Evolutionary conservation across 139 green algal species (phyloP).

Genomic region (Pseudopediastrum boryanum): DNA sequence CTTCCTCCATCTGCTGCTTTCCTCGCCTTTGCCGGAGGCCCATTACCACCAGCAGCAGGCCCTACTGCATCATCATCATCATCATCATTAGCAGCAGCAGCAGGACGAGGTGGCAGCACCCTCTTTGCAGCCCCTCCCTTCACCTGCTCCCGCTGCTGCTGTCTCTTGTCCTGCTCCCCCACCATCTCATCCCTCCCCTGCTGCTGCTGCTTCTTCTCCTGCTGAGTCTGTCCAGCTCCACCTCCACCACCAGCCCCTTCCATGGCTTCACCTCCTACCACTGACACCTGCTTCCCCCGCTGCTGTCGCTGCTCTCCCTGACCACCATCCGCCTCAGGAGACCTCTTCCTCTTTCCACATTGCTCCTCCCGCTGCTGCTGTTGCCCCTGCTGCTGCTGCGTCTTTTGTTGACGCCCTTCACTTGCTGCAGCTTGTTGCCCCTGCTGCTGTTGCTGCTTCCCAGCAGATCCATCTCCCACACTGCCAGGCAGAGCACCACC

Average conservation of each 20-base stretch:
- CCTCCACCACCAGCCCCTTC: background rate
- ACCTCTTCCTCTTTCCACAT: background rate
- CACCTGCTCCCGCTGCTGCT: background rate
- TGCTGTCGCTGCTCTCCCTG: background rate
- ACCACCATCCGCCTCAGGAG: background rate
- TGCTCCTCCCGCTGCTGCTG: background rate
- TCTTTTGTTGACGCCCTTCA: background rate
- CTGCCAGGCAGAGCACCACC: conserved; percentile 13
- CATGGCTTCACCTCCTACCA: background rate
- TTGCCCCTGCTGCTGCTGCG: background rate
- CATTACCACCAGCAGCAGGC: background rate
- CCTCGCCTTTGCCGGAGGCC: background rate
- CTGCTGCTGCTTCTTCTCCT: background rate
- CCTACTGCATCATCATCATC: background rate
- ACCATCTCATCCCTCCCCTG: background rate
- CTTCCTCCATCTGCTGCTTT: background rate
- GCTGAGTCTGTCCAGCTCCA: background rate
- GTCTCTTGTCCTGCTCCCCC: background rate
- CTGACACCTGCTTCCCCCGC: background rate
- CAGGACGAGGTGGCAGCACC: background rate
- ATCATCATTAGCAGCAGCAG: background rate
- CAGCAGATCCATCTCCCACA: background rate
- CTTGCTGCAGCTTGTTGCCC: conserved; percentile 10
- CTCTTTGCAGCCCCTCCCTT: background rate
- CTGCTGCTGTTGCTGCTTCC: background rate